Percentiles rank a stretch among this genome's conserved stretches.
Conservation (phyloP, 2,329 filamentous ascomycete species). For the Zarea fungicola region DNA sequence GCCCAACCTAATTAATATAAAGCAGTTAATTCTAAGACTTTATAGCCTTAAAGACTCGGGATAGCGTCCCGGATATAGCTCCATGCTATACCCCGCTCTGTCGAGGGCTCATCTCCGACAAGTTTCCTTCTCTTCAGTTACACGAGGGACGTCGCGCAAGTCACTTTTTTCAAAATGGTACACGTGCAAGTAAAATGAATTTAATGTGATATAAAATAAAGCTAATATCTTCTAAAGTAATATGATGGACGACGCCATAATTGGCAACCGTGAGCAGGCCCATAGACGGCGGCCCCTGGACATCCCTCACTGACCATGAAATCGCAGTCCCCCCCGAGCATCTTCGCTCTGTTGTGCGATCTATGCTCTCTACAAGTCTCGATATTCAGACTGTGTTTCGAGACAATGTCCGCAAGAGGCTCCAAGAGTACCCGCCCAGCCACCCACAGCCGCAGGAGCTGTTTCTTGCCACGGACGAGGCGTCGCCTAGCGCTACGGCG, state of each 20-base stretch:
- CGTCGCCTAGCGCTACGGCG: constrained; percentile 20
- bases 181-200: not conserved
- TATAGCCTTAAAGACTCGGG: no score
- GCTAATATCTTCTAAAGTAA: constrained; percentile 22
- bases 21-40: no score
- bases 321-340: constrained; percentile 26
- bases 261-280: constrained; percentile 28
- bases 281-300: not conserved
- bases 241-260: constrained; percentile 38
- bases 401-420: constrained; percentile 25
- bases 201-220: not conserved
- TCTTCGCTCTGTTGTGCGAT: constrained; percentile 29
- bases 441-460: constrained; percentile 19
- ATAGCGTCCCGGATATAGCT: no score
- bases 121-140: not conserved
- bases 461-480: constrained; percentile 21
- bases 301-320: constrained; percentile 5
- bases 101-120: not conserved
- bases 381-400: constrained; percentile 27
- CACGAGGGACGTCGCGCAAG: no score
- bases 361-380: constrained; percentile 27
- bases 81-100: no score
- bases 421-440: constrained; percentile 21
- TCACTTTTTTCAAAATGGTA: constrained; percentile 4
- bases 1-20: no score